Base-by-base conservation (phyloP, 306 rosid genomes). In the Lagenaria siceraria region DNA sequence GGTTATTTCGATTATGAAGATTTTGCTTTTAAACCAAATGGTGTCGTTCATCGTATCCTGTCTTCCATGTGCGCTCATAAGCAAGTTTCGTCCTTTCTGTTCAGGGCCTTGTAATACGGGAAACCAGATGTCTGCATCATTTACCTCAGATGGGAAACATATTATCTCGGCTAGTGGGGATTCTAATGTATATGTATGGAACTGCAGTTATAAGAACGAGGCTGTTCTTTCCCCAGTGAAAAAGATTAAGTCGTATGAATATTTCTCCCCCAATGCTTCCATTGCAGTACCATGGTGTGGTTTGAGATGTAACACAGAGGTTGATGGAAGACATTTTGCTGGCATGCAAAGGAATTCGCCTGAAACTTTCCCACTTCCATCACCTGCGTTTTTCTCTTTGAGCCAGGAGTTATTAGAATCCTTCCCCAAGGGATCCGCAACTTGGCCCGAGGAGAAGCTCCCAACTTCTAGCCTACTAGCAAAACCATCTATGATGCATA, bases 361-460 rank as follows among this genome's bases (percentile, higher is more conserved):
- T 7, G 91, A 85, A 72, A 65, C 46, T 58, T 73, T 78, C 13
- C 83, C 82, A 56, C 81, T 79, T 36, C 72, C 83, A 73, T 82
- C 91, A 42, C 88, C 93, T 19, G 83, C 91, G 9, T 79, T 87
- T 19, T 92, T 92, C 81, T 87, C 90, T 78, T 66, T 90, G 46
- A 85, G 87, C 80, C 92, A 86, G 42, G 97, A 96, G 74, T 87
- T 84, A 77, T 81, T 88, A 49, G 96, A 88, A 85, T 82, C 97
- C 65, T 86, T 88, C 60, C 89, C 97, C 0, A 92, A 89, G 87
- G 99, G 96, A 46, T 92, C 97, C 4, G 99, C 97, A 31, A 96
- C 99, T 24, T 96, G 99, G 98, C 99, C 99, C 0, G 99, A 96
- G 86, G 99, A 96, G 81, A 92, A 92, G 72, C 98, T 92, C 87